Evolutionary conservation across 2,329 filamentous ascomycete genomes (phyloP).

Genomic region (Monilinia vaccinii-corymbosi): DNA sequence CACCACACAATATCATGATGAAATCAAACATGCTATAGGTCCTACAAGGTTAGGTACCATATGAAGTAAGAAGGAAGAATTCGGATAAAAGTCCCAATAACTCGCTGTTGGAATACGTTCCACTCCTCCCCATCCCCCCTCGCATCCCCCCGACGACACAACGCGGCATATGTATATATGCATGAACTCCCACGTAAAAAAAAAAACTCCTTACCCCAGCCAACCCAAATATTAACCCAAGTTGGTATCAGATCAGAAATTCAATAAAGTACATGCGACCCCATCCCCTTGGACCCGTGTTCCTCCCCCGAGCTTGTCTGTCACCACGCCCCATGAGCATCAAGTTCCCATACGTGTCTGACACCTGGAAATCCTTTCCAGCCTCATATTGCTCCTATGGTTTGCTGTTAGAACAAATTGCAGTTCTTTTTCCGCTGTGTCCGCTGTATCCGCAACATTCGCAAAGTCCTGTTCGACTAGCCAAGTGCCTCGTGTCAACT

Average conservation of each 20-base stretch:
- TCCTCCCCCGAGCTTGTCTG: not conserved
- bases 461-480: not conserved
- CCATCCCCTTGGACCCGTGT: not conserved
- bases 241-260: slow-evolving; percentile 5
- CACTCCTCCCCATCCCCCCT: no score
- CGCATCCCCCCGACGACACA: no score
- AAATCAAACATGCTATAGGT: no score
- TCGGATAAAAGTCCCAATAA: not conserved
- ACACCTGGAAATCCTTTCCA: not conserved
- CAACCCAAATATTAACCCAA: not conserved
- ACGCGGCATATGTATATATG: not conserved
- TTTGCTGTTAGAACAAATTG: not conserved
- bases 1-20: no score
- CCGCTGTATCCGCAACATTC: not conserved
- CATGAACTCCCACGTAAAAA: not conserved
- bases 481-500: not conserved
- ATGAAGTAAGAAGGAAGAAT: no score
- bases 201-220: not conserved
- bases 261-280: not conserved
- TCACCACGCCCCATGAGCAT: not conserved
- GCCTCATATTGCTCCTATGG: not conserved
- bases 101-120: no score
- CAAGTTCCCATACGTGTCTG: not conserved
- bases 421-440: not conserved
- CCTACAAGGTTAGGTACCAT: no score